These are phyloP conservation scores for Lactarius akahatsu DNA, from an alignment of 768 basidiomycete genomes.

Conservation along the genomic window DNA sequence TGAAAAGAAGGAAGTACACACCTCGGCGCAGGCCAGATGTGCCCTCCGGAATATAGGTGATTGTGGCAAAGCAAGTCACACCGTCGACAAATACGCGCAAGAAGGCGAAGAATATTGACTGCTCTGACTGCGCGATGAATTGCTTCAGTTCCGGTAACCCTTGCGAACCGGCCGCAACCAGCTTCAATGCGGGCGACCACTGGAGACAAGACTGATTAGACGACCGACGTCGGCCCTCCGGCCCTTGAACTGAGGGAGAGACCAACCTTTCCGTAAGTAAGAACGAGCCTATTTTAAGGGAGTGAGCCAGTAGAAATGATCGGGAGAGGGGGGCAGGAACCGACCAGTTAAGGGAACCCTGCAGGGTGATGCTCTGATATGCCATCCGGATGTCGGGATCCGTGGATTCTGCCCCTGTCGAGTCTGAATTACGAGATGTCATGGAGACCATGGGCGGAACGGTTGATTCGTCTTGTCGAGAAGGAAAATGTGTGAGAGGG, in stretches of 20 bases:
- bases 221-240: not conserved
- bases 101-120: slow-evolving; percentile 24
- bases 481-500: slow-evolving; percentile 4
- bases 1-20: not conserved
- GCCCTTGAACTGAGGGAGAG: not conserved
- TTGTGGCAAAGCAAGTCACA: slow-evolving; percentile 14
- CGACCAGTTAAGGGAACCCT: slow-evolving; percentile 27
- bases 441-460: slow-evolving; percentile 16
- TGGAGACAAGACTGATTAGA: slow-evolving; percentile 3
- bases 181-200: slow-evolving; percentile 26
- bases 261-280: slow-evolving; percentile 26
- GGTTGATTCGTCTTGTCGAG: not conserved
- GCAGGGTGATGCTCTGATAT: slow-evolving; percentile 20
- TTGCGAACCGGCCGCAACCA: slow-evolving; percentile 26
- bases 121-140: slow-evolving; percentile 13
- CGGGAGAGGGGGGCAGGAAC: not conserved
- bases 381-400: slow-evolving; percentile 25
- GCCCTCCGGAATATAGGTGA: slow-evolving; percentile 26
- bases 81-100: slow-evolving; percentile 16
- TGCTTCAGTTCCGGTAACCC: slow-evolving; percentile 23
- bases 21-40: slow-evolving; percentile 26
- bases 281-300: slow-evolving; percentile 15
- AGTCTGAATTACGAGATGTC: slow-evolving; percentile 9
- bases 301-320: not conserved
- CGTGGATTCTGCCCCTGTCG: slow-evolving; percentile 4